Evolutionary conservation across 495 filamentous ascomycete genomes (phyloP).

Genomic region (Annulohypoxylon stygium): DNA sequence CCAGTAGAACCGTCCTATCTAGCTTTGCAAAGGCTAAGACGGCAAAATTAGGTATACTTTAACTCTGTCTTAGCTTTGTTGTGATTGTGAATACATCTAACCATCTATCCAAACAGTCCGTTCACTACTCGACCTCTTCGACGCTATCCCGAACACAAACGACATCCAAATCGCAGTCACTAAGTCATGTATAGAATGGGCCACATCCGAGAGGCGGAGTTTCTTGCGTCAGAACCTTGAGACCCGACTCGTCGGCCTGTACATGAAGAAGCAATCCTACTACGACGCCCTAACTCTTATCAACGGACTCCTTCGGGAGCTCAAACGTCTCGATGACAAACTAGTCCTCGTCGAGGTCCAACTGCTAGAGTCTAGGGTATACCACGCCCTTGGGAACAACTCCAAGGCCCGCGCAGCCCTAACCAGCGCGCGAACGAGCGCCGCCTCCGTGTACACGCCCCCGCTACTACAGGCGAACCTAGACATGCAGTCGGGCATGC

Average conservation of each 20-base stretch:
- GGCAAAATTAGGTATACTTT: constrained; percentile 86
- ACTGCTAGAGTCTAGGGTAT: constrained; percentile 94
- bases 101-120: constrained; percentile 73
- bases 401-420: constrained; percentile 95
- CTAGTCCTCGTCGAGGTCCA: constrained; percentile 99
- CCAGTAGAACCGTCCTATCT: constrained; percentile 89
- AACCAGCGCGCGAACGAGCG: constrained; percentile 92
- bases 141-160: constrained; percentile 89
- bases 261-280: constrained; percentile 96
- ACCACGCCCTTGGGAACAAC: constrained; percentile 96
- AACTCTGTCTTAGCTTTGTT: not conserved
- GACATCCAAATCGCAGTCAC: constrained; percentile 94
- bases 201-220: constrained; percentile 87
- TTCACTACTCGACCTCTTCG: constrained; percentile 95
- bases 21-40: constrained; percentile 99
- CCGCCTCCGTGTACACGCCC: constrained; percentile 96
- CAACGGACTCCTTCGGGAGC: constrained; percentile 92
- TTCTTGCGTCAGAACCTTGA: constrained; percentile 99
- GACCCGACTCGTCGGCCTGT: constrained; percentile 90
- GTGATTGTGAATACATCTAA: constrained; percentile 16
- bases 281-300: constrained; percentile 97
- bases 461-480: constrained; percentile 94
- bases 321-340: constrained; percentile 98
- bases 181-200: constrained; percentile 99
- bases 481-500: constrained; percentile 98